A percentile compares a stretch with the other conserved stretches of the same genome.
Conservation (phyloP, 352 stramenopile genomes). For the Pythium monospermum region DNA sequence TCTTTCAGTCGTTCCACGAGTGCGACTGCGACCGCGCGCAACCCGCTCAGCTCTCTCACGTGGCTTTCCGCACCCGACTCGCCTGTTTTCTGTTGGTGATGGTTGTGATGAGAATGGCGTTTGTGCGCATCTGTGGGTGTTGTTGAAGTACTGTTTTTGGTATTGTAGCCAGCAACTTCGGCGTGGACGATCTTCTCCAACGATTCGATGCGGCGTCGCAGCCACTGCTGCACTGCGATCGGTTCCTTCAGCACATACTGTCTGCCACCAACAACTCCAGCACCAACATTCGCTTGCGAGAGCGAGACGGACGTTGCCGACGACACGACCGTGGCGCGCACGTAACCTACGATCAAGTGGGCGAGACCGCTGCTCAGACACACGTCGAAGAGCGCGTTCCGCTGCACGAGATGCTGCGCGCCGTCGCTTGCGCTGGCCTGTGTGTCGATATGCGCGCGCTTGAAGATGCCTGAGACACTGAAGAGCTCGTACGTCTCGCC, state of each 20-base stretch:
- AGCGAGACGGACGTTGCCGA: not conserved
- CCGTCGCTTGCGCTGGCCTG: not conserved
- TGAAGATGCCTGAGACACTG: slow-evolving; percentile 56
- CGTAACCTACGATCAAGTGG: slow-evolving; percentile 68
- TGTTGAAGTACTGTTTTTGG: not conserved
- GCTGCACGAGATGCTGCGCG: slow-evolving; percentile 44
- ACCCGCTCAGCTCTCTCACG: slow-evolving; percentile 58
- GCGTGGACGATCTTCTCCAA: slow-evolving; percentile 51
- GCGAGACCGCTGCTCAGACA: slow-evolving; percentile 66
- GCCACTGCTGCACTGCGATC: slow-evolving; percentile 79
- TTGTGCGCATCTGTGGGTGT: too few relatives aligned
- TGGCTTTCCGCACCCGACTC: slow-evolving; percentile 34
- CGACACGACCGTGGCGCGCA: slow-evolving; percentile 45
- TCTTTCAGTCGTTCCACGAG: slow-evolving; percentile 67
- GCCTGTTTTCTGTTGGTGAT: slow-evolving; percentile 20
- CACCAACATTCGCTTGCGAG: slow-evolving; percentile 4
- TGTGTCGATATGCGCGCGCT: slow-evolving; percentile 26
- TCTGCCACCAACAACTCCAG: slow-evolving; percentile 20
- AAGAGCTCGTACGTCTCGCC: slow-evolving; percentile 86
- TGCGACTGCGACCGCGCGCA: slow-evolving; percentile 62
- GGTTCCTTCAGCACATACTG: slow-evolving; percentile 75
- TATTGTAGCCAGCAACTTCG: slow-evolving; percentile 9
- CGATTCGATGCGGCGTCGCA: slow-evolving; percentile 42
- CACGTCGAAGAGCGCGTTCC: slow-evolving; percentile 72
- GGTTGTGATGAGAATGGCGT: slow-evolving; percentile 11